Base-by-base conservation (phyloP, 257 asterid species). In the Mitragyna speciosa region DNA sequence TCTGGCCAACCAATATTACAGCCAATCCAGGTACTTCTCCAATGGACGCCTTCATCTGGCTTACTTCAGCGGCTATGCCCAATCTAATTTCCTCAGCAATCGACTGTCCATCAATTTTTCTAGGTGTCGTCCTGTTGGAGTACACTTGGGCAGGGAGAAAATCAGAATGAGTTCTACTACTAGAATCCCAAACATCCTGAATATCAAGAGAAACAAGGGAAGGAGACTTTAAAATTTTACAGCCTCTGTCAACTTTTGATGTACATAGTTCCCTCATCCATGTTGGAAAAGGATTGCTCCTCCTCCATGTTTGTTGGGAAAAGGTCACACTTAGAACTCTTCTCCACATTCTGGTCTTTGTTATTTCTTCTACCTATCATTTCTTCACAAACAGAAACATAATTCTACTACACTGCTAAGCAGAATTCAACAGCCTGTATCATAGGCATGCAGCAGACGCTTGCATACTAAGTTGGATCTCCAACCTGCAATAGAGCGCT, bases 1-100 rank as follows among this genome's bases (percentile, higher is more conserved):
- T 88, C 77, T 89, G 87, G 69, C 99, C 99, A 73, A 92, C 97
- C 85, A 95, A 82, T 75, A 93, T 82, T 72, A 90, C 99, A 84
- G 92, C 98, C 84, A 95, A 87, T 61, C 96, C 88, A 78, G 98
- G 98, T 80, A 91, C 95, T 69, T 83, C 82, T 47, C 94, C 97
- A 20, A 73, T 87, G 61, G 83, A 88, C 54, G 82, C 84, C 86
- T 89, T 91, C 96, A 95, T 92, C 75, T 75, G 85, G 65, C 87
- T 81, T 81, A 91, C 93, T 81, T 93, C 96, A 81, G 75, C 80
- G 67, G 96, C 91, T 83, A 95, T 88, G 84, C 83, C 83, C 54
- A 87, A 85, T 84, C 92, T 89, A 89, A 93, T 93, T 70, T 86
- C 89, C 82, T 81, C 89, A 28, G 99, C 95, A 81, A 91, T 86